A percentile compares a stretch with the other conserved stretches of the same genome.
Evolutionary conservation across 768 basidiomycete species (phyloP).

Genomic region (Tylopilus sp.): DNA sequence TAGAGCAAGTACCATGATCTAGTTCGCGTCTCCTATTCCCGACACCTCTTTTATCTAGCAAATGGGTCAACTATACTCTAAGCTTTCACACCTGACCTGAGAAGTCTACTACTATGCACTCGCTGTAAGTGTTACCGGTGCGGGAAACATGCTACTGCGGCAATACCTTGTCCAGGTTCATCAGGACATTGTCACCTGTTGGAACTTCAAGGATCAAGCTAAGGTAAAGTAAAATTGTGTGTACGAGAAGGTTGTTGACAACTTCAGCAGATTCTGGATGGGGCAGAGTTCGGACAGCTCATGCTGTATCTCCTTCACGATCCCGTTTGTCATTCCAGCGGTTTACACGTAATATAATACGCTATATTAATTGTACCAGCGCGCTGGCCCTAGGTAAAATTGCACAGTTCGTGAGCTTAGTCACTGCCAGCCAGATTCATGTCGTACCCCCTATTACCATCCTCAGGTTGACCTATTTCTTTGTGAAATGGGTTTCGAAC

Average conservation of each 20-base stretch:
- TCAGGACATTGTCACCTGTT: conserved; percentile 5
- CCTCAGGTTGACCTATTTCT: conserved; percentile 1
- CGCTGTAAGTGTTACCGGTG: background rate
- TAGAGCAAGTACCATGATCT: background rate
- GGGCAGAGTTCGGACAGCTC: background rate
- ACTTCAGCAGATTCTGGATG: conserved; percentile 1
- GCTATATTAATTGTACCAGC: background rate
- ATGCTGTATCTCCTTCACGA: background rate
- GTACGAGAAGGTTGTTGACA: background rate
- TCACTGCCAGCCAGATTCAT: background rate
- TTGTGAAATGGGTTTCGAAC: conserved; percentile 6
- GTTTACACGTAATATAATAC: background rate
- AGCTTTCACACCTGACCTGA: background rate
- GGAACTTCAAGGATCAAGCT: conserved; percentile 3
- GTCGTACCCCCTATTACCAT: conserved; percentile 1
- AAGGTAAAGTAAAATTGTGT: background rate
- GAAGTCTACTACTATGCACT: conserved; percentile 3
- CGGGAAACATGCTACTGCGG: background rate
- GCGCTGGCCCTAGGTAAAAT: background rate
- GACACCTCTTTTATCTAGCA: background rate
- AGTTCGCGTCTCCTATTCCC: background rate
- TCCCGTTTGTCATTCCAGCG: background rate
- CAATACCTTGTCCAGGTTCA: conserved; percentile 3
- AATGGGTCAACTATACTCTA: background rate
- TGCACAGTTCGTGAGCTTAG: background rate